Base-by-base conservation (phyloP, 805 yeast species). In the Lachancea thermotolerans region DNA sequence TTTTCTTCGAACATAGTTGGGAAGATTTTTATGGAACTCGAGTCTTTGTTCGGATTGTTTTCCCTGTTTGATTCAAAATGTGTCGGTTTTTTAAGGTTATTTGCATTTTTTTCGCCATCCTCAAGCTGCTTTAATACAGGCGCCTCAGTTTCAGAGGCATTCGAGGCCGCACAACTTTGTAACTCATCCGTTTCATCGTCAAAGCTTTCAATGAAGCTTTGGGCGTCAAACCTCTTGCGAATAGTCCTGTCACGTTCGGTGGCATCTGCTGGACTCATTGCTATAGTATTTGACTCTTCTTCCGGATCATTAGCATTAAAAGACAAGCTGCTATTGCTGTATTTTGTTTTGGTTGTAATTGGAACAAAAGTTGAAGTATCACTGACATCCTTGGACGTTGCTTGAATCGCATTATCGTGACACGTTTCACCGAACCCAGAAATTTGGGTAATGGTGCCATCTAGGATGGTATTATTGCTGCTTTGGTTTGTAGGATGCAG, bases 161-260 rank as follows among this genome's bases (percentile, higher is more conserved):
- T 12, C 12, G 30, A 4, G 3, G 14, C 43, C 10, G n/a, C 27
- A 14, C 34, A 33, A 27, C 43, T 33, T 15, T 6, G 21, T 9
- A 33, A 9, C 10, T 4, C 33, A 5, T 40, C 43, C 2, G 43
- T 33, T 7, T 11, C 37, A n/a, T 40, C 43, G 15, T 40, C 43
- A 32, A 40, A 40, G 5, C 21, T 37, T 27, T 40, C 25, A 11
- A 34, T 37, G 28, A 40, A 40, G 11, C 12, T 17, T 21, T 35
- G 37, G 10, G 43, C 15, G 25, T n/a, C 28, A 15, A 27, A 40
- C 12, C 14, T 21, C 14, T 18, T 34, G 21, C 14, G 16, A 4
- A 27, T 10, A 7, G 25, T 10, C 17, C 14, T 10, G 17, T 7
- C 14, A n/a, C 32, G 16, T 16, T 39, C 40, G 11, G 8, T 7